A percentile compares a stretch with the other conserved stretches of the same genome.
phyloP scores from a whole-genome alignment of 2,329 filamentous ascomycete genomes.

The Ascochyta fabae region DNA sequence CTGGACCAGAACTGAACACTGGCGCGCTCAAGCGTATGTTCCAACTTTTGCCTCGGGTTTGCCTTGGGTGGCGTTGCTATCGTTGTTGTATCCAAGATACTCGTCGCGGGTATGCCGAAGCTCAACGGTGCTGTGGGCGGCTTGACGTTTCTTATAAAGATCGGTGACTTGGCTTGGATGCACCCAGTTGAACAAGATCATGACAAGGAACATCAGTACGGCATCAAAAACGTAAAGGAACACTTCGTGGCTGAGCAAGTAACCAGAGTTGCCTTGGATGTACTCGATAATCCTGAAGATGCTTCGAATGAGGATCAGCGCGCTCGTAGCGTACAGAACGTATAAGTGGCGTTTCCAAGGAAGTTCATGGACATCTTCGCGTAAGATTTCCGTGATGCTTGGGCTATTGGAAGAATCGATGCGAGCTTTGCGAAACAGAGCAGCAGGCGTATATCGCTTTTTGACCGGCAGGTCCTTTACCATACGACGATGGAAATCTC shows the following conservation, averaged over 20 bases:
- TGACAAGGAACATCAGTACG: constrained; percentile 51
- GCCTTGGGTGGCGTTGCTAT: background rate
- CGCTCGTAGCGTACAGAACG: constrained; percentile 53
- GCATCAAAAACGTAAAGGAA: constrained; percentile 57
- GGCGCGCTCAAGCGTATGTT: background rate
- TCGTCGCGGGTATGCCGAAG: constrained; percentile 12
- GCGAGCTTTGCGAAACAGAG: constrained; percentile 9
- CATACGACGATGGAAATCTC: constrained; percentile 28
- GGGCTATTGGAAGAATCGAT: background rate
- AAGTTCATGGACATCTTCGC: constrained; percentile 4
- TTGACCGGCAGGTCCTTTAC: constrained; percentile 9
- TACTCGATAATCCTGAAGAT: constrained; percentile 60
- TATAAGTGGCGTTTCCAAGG: constrained; percentile 48
- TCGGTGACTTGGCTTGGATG: constrained; percentile 29
- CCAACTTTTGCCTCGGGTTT: background rate
- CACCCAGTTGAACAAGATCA: constrained; percentile 49
- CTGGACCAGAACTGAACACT: background rate
- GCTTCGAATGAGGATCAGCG: constrained; percentile 58
- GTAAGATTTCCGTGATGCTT: background rate
- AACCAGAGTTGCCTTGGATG: constrained; percentile 52
- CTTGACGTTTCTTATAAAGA: constrained; percentile 18
- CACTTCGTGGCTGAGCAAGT: constrained; percentile 52
- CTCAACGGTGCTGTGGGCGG: constrained; percentile 3
- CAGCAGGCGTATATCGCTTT: constrained; percentile 5
- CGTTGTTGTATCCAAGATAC: background rate